Evolutionary conservation across 768 basidiomycete species (phyloP).

Genomic region (Pulveroboletus sp.): DNA sequence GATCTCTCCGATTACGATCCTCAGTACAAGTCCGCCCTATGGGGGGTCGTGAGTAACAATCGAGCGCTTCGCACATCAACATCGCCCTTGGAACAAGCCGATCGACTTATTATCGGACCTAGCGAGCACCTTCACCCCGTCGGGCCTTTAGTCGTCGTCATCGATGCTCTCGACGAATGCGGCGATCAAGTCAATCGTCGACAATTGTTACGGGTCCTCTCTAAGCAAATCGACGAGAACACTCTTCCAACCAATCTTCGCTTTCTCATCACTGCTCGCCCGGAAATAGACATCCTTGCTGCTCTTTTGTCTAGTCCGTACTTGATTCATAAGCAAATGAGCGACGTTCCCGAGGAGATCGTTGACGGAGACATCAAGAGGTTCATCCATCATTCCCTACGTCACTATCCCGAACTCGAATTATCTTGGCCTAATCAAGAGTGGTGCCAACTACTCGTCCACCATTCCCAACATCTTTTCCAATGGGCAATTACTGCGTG

Average conservation of each 20-base stretch:
- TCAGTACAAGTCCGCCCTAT: constrained; percentile 10
- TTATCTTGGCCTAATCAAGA: not conserved
- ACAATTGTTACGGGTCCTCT: constrained; percentile 14
- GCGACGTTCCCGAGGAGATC: not conserved
- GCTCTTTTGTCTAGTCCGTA: not conserved
- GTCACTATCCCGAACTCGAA: not conserved
- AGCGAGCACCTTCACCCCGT: constrained; percentile 7
- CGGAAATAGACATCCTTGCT: constrained; percentile 7
- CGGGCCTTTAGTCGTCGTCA: constrained; percentile 27
- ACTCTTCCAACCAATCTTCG: constrained; percentile 11
- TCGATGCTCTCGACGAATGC: constrained; percentile 28
- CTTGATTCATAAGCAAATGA: not conserved
- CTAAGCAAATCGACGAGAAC: not conserved
- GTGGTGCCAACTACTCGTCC: constrained; percentile 8
- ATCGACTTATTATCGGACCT: constrained; percentile 21
- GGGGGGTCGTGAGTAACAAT: not conserved
- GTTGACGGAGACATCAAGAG: not conserved
- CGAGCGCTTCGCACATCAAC: constrained; percentile 1
- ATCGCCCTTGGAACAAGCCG: constrained; percentile 12
- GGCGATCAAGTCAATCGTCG: constrained; percentile 5
- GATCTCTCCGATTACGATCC: constrained; percentile 22
- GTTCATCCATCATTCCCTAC: not conserved
- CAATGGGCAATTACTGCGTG: constrained; percentile 26
- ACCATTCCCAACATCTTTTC: constrained; percentile 20
- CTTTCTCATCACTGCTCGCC: constrained; percentile 15